These are phyloP conservation scores for Poa pratensis DNA, from an alignment of 176 grass and related monocot genomes.

Conservation along the genomic window DNA sequence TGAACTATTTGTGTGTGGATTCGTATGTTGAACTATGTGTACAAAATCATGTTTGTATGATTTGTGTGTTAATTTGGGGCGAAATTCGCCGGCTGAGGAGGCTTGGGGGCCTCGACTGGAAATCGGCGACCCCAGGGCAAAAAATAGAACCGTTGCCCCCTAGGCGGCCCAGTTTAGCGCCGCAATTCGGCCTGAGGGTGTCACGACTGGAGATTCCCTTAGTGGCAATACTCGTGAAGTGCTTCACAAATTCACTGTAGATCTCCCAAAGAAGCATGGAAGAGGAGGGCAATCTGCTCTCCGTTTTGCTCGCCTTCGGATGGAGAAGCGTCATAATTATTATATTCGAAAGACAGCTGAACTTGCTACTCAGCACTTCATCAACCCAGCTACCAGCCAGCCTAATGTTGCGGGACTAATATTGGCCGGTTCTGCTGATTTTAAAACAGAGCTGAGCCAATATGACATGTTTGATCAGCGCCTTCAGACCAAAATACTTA, in stretches of 20 bases:
- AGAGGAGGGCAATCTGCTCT: conserved; percentile 79
- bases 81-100: too few relatives aligned
- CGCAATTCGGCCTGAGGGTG: too few relatives aligned
- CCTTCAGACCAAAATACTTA: conserved; percentile 72
- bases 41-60: too few relatives aligned
- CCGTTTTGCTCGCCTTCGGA: conserved; percentile 70
- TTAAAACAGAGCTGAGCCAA: conserved; percentile 79
- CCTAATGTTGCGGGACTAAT: conserved; percentile 77
- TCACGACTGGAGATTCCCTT: neutral
- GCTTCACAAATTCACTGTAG: conserved; percentile 74
- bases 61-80: too few relatives aligned
- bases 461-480: conserved; percentile 87
- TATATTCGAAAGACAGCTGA: conserved; percentile 83
- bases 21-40: too few relatives aligned
- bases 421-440: conserved; percentile 81
- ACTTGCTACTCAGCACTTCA: conserved; percentile 78
- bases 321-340: conserved; percentile 84
- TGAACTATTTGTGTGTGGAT: too few relatives aligned
- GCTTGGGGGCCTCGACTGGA: too few relatives aligned
- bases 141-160: too few relatives aligned
- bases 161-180: too few relatives aligned
- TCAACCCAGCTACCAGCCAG: conserved; percentile 80
- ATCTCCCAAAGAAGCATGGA: conserved; percentile 85
- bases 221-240: conserved; percentile 78
- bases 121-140: too few relatives aligned